A percentile compares a stretch with the other conserved stretches of the same genome.
These are phyloP conservation scores for Mycena floridula DNA, from an alignment of 768 basidiomycete genomes.

Conservation along the genomic window DNA sequence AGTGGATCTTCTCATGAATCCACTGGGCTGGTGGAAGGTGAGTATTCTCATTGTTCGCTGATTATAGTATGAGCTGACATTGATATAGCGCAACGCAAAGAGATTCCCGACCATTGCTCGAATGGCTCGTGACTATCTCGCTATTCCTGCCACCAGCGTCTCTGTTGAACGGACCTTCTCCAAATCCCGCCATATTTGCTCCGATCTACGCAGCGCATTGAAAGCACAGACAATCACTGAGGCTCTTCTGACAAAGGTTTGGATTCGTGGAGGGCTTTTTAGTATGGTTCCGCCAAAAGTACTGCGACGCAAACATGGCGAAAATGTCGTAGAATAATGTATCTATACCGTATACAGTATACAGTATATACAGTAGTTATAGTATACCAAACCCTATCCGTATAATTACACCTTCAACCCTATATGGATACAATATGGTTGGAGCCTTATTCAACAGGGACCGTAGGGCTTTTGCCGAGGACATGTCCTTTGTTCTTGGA, in stretches of 20 bases:
- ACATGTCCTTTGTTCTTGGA: conserved; percentile 43
- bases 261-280: conserved; percentile 21
- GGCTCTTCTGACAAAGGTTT: conserved; percentile 21
- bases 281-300: conserved; percentile 6
- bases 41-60: conserved; percentile 4
- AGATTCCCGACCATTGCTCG: conserved; percentile 20
- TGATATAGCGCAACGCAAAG: conserved; percentile 12
- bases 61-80: conserved; percentile 1
- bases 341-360: conserved; percentile 14
- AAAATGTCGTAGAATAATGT: conserved; percentile 2
- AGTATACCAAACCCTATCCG: too few relatives aligned
- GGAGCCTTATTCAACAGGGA: too few relatives aligned
- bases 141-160: conserved; percentile 26
- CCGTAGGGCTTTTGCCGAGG: too few relatives aligned
- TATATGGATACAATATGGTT: conserved; percentile 22
- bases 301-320: conserved; percentile 5
- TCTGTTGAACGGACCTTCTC: conserved; percentile 27
- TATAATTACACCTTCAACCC: conserved; percentile 11
- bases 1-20: conserved; percentile 9
- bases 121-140: conserved; percentile 25
- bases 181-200: conserved; percentile 22
- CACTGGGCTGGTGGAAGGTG: conserved; percentile 27
- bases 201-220: conserved; percentile 19
- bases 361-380: conserved; percentile 10
- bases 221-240: conserved; percentile 21